Conservation (phyloP, 768 basidiomycete species). For the Holtermannia corniformis region DNA sequence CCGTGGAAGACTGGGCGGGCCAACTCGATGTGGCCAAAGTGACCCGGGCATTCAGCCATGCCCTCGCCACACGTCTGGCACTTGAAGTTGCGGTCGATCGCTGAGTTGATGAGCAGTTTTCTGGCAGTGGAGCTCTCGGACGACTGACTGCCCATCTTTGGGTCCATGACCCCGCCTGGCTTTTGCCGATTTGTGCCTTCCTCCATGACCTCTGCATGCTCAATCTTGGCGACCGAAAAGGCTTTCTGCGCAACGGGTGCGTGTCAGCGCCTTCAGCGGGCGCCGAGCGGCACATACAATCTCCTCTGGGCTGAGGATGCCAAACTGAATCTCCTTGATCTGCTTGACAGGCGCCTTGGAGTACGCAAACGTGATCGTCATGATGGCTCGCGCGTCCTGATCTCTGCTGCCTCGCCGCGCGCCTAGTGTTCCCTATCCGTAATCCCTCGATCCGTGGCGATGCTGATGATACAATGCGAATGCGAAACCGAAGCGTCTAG, state of each 20-base stretch:
- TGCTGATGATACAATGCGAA: too few species aligned
- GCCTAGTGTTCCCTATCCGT: too few species aligned
- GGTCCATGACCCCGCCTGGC: conserved; percentile 91
- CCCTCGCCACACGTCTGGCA: conserved; percentile 99
- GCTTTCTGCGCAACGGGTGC: conserved; percentile 68
- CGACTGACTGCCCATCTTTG: conserved; percentile 71
- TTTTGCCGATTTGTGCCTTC: conserved; percentile 84
- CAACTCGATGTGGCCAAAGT: conserved; percentile 97
- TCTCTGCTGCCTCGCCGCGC: too few species aligned
- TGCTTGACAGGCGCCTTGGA: conserved; percentile 90
- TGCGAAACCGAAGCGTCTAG: too few species aligned
- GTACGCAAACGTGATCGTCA: conserved; percentile 48
- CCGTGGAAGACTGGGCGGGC: conserved; percentile 89
- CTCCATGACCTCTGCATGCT: conserved; percentile 98
- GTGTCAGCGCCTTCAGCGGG: too few species aligned
- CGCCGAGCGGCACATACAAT: conserved; percentile 57
- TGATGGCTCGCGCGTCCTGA: too few species aligned
- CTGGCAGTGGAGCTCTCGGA: conserved; percentile 12
- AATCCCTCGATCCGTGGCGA: too few species aligned
- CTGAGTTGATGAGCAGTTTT: background rate
- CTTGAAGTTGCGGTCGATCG: conserved; percentile 54
- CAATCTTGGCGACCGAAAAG: conserved; percentile 94
- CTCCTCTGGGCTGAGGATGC: conserved; percentile 96
- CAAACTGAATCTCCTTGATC: conserved; percentile 96
- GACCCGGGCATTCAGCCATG: conserved; percentile 99